Evolutionary conservation across 208 protist genomes (phyloP).

Genomic region (Willaertia magna): DNA sequence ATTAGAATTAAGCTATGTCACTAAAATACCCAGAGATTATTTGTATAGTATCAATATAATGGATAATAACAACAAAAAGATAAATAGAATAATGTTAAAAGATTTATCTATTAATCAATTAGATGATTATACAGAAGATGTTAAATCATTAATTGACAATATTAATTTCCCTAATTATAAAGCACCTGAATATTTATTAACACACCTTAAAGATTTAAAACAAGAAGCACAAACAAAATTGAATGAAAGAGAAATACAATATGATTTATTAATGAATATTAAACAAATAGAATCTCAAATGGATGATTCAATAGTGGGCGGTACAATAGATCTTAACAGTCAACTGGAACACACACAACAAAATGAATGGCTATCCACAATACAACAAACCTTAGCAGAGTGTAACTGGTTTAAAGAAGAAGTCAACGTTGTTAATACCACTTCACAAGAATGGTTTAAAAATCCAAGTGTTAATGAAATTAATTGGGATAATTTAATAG

Average conservation of each 20-base stretch:
- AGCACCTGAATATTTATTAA: not conserved
- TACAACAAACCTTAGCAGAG: not conserved
- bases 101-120: too few species aligned
- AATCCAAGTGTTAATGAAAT: not conserved
- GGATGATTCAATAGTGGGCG: not conserved
- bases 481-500: not conserved
- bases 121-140: too few species aligned
- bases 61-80: too few species aligned
- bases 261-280: not conserved
- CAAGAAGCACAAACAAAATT: not conserved
- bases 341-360: not conserved
- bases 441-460: not conserved
- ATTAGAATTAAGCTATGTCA: not conserved
- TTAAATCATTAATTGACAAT: not conserved
- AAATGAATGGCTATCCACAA: not conserved
- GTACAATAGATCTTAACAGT: not conserved
- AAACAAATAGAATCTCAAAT: not conserved
- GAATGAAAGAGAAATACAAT: not conserved
- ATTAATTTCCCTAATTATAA: not conserved
- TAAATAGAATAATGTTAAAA: too few species aligned
- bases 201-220: not conserved
- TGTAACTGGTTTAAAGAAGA: not conserved
- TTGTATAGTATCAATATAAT: too few species aligned
- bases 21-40: not conserved
- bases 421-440: not conserved